These are phyloP conservation scores for Dovyalis caffra DNA, from an alignment of 345 rosid genomes.

Conservation along the genomic window DNA sequence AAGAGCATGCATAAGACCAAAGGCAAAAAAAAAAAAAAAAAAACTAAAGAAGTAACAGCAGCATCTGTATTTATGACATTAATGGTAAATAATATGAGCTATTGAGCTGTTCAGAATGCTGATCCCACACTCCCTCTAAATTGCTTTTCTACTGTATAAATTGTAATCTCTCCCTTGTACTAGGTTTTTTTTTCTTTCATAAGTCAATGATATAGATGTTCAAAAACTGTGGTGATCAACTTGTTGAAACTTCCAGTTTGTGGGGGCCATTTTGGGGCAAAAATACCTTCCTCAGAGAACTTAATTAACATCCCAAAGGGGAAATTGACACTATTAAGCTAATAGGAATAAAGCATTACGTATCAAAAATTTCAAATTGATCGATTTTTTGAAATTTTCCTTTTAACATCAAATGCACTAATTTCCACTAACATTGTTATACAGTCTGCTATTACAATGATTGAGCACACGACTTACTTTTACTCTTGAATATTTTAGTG, in stretches of 20 bases:
- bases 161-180: background rate
- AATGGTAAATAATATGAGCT: background rate
- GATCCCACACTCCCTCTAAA: background rate
- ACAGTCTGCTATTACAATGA: slow-evolving; percentile 2
- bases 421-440: background rate
- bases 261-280: background rate
- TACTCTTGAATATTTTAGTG: background rate
- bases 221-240: background rate
- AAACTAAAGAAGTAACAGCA: background rate
- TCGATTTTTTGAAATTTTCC: slow-evolving; percentile 3
- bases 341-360: background rate
- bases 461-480: background rate
- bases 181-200: background rate
- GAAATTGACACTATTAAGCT: background rate
- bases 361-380: background rate
- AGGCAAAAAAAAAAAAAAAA: background rate
- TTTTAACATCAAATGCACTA: slow-evolving; percentile 5
- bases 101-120: background rate
- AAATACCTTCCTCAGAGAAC: background rate
- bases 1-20: background rate
- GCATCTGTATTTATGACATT: background rate
- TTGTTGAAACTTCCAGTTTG: background rate
- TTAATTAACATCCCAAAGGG: background rate
- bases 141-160: background rate
- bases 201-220: background rate